A percentile compares a stretch with the other conserved stretches of the same genome.
These are phyloP conservation scores for Echeveria elegans DNA, from an alignment of 164 flowering plant genomes.

Conservation along the genomic window DNA sequence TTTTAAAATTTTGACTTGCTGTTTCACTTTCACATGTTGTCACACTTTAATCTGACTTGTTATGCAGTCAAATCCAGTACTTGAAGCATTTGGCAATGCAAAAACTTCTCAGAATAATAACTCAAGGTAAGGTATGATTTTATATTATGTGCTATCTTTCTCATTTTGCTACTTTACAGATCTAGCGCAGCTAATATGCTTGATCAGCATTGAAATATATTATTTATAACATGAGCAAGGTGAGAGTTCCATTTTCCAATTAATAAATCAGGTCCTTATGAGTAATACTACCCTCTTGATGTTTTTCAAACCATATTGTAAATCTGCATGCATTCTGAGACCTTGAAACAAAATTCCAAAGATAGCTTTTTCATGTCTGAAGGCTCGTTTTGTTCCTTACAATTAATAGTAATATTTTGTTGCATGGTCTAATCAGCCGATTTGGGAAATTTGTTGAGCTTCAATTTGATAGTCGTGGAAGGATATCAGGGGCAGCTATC, in stretches of 20 bases:
- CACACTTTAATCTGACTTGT: neutral
- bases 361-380: neutral
- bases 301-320: neutral
- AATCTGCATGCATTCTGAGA: neutral
- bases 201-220: neutral
- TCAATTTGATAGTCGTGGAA: conserved; percentile 68
- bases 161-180: neutral
- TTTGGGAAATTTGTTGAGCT: conserved; percentile 91
- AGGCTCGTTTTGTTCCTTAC: neutral
- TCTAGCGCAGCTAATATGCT: neutral
- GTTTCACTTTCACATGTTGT: neutral
- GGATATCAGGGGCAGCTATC: conserved; percentile 85
- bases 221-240: neutral
- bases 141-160: neutral
- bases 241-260: neutral
- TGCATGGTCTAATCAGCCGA: conserved; percentile 41
- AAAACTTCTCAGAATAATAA: conserved; percentile 79
- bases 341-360: neutral
- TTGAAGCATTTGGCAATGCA: conserved; percentile 93
- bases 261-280: neutral
- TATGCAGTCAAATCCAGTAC: conserved; percentile 86
- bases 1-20: neutral
- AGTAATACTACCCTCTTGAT: neutral
- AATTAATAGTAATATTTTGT: conserved; percentile 10
- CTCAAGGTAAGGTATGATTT: conserved; percentile 50